These are phyloP conservation scores for Colletotrichum plurivorum DNA, from an alignment of 2,329 filamentous ascomycete species.

Conservation along the genomic window DNA sequence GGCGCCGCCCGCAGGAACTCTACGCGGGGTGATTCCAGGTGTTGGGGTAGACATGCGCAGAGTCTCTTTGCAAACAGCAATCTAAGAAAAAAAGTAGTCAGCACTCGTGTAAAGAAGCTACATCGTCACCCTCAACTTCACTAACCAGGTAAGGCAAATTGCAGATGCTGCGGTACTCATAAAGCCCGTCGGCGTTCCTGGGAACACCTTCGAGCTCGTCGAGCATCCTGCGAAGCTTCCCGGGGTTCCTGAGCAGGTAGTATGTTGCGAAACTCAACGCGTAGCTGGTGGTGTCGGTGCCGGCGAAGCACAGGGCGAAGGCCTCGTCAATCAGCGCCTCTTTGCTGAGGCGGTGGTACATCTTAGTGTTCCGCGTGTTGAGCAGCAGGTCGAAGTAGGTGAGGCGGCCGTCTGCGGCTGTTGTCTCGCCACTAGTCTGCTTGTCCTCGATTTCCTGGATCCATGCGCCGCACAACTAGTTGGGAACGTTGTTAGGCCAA, in stretches of 20 bases:
- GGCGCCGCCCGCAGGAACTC: constrained; percentile 17
- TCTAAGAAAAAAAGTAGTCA: background rate
- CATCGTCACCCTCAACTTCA: background rate
- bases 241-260: constrained; percentile 7
- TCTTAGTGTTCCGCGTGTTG: constrained; percentile 10
- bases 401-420: background rate
- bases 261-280: constrained; percentile 5
- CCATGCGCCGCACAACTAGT: constrained; percentile 7
- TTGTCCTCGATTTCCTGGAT: constrained; percentile 17
- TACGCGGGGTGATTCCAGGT: constrained; percentile 3
- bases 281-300: constrained; percentile 17
- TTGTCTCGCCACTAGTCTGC: background rate
- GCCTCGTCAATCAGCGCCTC: constrained; percentile 14
- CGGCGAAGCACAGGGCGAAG: constrained; percentile 15
- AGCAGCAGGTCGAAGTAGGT: constrained; percentile 16
- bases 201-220: constrained; percentile 2
- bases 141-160: constrained; percentile 7
- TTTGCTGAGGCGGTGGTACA: constrained; percentile 4
- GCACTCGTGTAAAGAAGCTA: background rate
- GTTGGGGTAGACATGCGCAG: constrained; percentile 5
- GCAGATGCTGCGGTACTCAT: constrained; percentile 10
- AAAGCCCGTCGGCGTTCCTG: constrained; percentile 5
- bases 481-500: background rate
- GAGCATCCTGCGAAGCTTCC: constrained; percentile 10
- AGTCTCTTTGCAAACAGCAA: constrained; percentile 7